Evolutionary conservation across 176 grass and related monocot species (phyloP).

Genomic region (Urochloa ruziziensis): DNA sequence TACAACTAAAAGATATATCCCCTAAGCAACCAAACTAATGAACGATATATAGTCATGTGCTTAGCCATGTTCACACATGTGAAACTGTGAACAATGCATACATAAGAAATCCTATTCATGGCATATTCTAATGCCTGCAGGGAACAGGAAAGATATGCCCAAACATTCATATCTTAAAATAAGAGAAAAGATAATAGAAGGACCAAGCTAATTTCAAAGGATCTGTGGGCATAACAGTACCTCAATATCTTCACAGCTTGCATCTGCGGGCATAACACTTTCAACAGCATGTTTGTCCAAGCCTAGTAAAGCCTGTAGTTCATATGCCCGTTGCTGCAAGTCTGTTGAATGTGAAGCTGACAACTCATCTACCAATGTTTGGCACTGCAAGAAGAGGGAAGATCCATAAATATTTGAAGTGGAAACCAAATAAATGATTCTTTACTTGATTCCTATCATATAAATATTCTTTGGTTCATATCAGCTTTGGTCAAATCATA

Average conservation of each 20-base stretch:
- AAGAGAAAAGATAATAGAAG: constrained; percentile 13
- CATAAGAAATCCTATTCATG: no score
- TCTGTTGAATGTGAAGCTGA: constrained; percentile 97
- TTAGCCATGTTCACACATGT: not conserved
- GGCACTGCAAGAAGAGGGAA: constrained; percentile 56
- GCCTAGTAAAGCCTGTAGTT: constrained; percentile 85
- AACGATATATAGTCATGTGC: not conserved
- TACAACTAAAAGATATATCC: not conserved
- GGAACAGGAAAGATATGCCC: constrained; percentile 20
- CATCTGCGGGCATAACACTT: constrained; percentile 82
- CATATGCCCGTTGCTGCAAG: constrained; percentile 93
- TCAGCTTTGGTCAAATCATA: not conserved
- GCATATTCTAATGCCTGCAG: not conserved
- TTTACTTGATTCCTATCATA: not conserved
- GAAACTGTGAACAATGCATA: not conserved
- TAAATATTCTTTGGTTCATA: not conserved
- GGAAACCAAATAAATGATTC: constrained; percentile 15
- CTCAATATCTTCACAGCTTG: constrained; percentile 99
- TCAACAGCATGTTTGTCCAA: constrained; percentile 75
- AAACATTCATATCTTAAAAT: constrained; percentile 9
- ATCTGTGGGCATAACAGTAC: constrained; percentile 41
- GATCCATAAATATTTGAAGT: constrained; percentile 13
- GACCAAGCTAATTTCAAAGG: not conserved
- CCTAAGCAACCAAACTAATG: not conserved
- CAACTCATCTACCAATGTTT: constrained; percentile 87